Conservation (phyloP, 331 rosid genomes). For the Quercus tomentella region DNA sequence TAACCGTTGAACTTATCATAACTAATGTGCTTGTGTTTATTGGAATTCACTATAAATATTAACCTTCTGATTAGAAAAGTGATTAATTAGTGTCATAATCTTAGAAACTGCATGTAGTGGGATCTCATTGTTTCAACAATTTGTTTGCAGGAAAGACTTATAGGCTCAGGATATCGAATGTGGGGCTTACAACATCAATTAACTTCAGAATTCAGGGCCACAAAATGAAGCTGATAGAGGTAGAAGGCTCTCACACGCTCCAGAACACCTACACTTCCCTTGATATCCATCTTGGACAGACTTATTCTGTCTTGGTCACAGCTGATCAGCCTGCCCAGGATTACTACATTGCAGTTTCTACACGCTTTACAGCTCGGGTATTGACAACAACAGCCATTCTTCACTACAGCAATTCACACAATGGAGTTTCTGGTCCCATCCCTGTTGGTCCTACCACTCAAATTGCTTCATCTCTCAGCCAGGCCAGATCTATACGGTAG, state of each 20-base stretch:
- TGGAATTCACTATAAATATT: background rate
- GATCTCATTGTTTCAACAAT: background rate
- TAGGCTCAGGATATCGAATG: constrained; percentile 90
- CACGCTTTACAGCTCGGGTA: constrained; percentile 62
- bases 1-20: constrained; percentile 3
- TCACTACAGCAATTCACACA: constrained; percentile 76
- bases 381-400: constrained; percentile 86
- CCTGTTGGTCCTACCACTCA: constrained; percentile 75
- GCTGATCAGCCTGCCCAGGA: constrained; percentile 86
- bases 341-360: constrained; percentile 75
- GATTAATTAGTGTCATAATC: background rate
- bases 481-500: constrained; percentile 87
- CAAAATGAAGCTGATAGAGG: constrained; percentile 75
- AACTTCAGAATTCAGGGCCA: constrained; percentile 93
- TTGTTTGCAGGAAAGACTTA: constrained; percentile 66
- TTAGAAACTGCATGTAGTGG: no score
- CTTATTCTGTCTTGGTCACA: constrained; percentile 85
- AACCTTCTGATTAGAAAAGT: background rate
- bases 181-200: constrained; percentile 77
- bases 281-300: constrained; percentile 89
- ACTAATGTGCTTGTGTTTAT: background rate
- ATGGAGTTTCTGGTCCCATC: constrained; percentile 69
- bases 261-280: constrained; percentile 71
- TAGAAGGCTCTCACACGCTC: constrained; percentile 95
- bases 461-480: constrained; percentile 61